Conservation (phyloP, 2,329 filamentous ascomycete genomes). For the Fusarium sp. region DNA sequence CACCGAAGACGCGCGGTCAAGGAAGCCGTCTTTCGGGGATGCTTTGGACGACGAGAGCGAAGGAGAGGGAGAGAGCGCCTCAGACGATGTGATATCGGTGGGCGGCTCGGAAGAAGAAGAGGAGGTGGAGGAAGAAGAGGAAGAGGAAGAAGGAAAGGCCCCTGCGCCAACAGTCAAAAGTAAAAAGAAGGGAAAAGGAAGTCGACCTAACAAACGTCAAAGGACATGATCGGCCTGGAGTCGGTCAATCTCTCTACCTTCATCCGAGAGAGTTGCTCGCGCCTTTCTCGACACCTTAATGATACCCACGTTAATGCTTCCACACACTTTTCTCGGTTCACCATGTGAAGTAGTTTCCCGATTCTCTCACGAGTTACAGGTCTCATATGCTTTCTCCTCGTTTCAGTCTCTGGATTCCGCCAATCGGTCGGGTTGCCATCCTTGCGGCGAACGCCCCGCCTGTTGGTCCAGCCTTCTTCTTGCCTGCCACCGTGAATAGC, state of each 20-base stretch:
- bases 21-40: conserved; percentile 47
- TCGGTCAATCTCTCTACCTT: conserved; percentile 26
- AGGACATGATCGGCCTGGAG: conserved; percentile 37
- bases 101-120: conserved; percentile 50
- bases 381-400: neutral
- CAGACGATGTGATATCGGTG: conserved; percentile 51
- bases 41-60: conserved; percentile 51
- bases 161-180: conserved; percentile 16
- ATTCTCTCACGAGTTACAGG: neutral
- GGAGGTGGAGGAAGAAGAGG: conserved; percentile 20
- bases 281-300: conserved; percentile 34
- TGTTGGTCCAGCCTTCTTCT: neutral
- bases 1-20: conserved; percentile 47
- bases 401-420: neutral
- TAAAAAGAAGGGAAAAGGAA: conserved; percentile 35
- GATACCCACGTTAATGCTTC: conserved; percentile 40
- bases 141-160: conserved; percentile 29
- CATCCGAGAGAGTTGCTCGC: conserved; percentile 30
- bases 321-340: neutral
- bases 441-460: neutral
- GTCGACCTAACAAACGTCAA: conserved; percentile 42
- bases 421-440: neutral
- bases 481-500: neutral
- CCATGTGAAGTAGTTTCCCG: neutral
- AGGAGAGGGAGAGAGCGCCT: conserved; percentile 55